These are phyloP conservation scores for Botrytis fabae DNA, from an alignment of 2,329 filamentous ascomycete genomes.

Conservation along the genomic window DNA sequence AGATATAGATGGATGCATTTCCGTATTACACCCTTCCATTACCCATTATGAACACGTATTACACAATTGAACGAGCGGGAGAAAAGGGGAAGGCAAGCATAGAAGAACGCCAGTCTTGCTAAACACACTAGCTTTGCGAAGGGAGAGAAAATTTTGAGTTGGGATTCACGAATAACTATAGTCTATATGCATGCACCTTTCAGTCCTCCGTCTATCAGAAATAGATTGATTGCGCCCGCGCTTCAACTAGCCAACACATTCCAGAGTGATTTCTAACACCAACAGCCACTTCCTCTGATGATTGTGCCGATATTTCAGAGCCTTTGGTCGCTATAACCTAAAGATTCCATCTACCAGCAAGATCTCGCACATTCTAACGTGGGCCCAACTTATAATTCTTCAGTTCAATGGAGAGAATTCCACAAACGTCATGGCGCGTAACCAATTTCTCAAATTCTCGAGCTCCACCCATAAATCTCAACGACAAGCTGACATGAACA, in stretches of 20 bases:
- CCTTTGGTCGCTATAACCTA: too few relatives aligned
- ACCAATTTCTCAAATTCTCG: too few relatives aligned
- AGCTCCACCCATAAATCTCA: too few relatives aligned
- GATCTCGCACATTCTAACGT: too few relatives aligned
- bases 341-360: too few relatives aligned
- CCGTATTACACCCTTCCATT: not conserved
- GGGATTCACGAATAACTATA: not conserved
- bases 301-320: too few relatives aligned
- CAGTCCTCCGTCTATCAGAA: not conserved
- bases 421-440: too few relatives aligned
- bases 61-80: not conserved
- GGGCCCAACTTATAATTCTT: too few relatives aligned
- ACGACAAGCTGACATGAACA: too few relatives aligned
- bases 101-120: not conserved
- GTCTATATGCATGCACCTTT: not conserved
- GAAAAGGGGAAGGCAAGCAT: not conserved
- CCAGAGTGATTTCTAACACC: not conserved
- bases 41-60: not conserved
- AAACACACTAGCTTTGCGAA: not conserved
- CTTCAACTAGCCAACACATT: too few relatives aligned
- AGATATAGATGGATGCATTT: accelerated
- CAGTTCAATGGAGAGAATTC: too few relatives aligned
- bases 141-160: not conserved
- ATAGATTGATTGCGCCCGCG: not conserved
- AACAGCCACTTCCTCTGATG: too few relatives aligned